phyloP scores from a whole-genome alignment of 1,284 basidiomycete genomes.

The Peniophora sp. region DNA sequence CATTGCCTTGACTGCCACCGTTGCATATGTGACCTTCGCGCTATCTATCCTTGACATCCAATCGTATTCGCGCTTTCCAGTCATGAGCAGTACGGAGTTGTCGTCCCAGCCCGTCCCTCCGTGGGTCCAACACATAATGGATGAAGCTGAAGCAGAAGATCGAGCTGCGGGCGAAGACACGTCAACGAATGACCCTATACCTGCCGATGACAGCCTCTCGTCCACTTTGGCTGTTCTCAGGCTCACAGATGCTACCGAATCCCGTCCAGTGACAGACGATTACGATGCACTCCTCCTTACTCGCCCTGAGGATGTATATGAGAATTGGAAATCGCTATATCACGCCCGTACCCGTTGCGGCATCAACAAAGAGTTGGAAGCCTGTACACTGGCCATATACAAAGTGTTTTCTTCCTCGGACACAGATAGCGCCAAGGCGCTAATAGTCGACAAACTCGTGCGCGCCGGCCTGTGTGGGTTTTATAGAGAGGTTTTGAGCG shows the following conservation, averaged over 20 bases:
- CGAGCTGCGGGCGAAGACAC: no score
- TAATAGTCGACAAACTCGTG: neutral
- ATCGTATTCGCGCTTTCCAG: no score
- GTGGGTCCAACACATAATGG: no score
- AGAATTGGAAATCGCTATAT: neutral
- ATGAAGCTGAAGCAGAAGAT: no score
- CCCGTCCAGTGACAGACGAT: neutral
- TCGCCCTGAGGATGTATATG: neutral
- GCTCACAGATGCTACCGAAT: neutral
- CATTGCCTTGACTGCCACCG: no score
- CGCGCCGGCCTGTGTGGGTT: neutral
- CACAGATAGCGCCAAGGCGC: neutral
- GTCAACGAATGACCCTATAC: no score
- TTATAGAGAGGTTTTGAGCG: neutral
- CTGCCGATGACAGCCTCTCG: no score
- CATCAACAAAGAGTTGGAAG: neutral
- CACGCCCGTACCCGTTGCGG: neutral
- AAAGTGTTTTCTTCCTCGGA: neutral
- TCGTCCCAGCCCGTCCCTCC: no score
- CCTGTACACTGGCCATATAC: neutral
- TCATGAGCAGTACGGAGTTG: no score
- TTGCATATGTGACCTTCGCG: no score
- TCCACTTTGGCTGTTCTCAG: no score
- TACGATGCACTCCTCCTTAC: neutral
- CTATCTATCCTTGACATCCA: no score